phyloP scores from a whole-genome alignment of 371 early-diverging fungal species.

The Mucor irregularis region DNA sequence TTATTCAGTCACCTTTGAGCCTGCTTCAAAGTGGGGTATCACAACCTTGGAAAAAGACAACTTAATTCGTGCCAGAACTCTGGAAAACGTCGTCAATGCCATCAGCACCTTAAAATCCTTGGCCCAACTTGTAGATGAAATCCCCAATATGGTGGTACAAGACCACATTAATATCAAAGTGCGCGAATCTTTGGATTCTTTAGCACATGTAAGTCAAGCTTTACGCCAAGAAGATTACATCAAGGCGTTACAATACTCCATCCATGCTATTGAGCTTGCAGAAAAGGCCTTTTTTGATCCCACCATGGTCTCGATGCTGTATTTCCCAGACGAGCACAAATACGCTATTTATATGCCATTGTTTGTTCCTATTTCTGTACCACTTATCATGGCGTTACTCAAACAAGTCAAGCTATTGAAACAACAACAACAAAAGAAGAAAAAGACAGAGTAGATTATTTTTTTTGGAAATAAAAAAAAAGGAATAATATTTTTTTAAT shows the following conservation, averaged over 20 bases:
- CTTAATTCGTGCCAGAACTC: conserved; percentile 62
- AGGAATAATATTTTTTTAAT: neutral
- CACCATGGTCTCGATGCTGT: conserved; percentile 94
- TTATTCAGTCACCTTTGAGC: conserved; percentile 15
- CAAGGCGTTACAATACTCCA: conserved; percentile 54
- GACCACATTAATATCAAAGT: conserved; percentile 71
- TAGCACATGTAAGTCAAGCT: conserved; percentile 24
- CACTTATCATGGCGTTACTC: conserved; percentile 61
- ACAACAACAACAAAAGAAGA: neutral
- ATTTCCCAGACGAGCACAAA: conserved; percentile 97
- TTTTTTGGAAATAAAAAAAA: neutral
- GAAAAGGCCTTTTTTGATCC: conserved; percentile 96
- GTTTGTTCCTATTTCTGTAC: conserved; percentile 89
- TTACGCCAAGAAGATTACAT: conserved; percentile 35
- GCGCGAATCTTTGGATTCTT: conserved; percentile 35
- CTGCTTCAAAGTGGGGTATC: conserved; percentile 29
- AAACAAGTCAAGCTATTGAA: conserved; percentile 48
- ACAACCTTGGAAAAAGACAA: conserved; percentile 75
- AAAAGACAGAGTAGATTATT: conserved; percentile 1
- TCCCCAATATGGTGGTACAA: conserved; percentile 90
- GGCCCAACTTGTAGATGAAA: conserved; percentile 70
- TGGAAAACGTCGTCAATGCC: conserved; percentile 73
- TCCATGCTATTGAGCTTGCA: conserved; percentile 66
- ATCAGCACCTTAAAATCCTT: conserved; percentile 79
- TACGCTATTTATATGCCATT: conserved; percentile 97